Percentiles rank a stretch among this genome's conserved stretches.
Conservation (phyloP, 2,329 filamentous ascomycete genomes). For the Orbilia javanica region DNA sequence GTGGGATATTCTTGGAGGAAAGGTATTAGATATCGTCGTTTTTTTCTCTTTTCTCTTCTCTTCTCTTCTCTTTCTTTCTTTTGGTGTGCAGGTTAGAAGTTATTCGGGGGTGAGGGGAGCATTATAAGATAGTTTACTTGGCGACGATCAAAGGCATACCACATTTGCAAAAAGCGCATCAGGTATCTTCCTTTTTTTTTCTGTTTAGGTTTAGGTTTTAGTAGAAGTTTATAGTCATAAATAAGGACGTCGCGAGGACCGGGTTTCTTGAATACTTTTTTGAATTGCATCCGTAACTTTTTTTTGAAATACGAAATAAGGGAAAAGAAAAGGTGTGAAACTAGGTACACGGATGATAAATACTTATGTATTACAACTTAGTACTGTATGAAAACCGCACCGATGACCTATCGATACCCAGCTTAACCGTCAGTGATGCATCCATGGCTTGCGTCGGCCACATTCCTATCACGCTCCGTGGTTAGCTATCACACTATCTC, state of each 20-base stretch:
- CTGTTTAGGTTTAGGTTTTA: background rate
- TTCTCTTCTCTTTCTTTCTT: background rate
- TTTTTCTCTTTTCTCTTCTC: background rate
- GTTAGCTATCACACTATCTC: background rate
- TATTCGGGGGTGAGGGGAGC: too few species aligned
- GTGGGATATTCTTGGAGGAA: background rate
- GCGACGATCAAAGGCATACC: background rate
- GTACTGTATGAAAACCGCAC: background rate
- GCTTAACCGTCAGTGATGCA: slow-evolving; percentile 71
- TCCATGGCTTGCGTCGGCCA: slow-evolving; percentile 72
- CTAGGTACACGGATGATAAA: background rate
- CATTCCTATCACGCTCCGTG: slow-evolving; percentile 64
- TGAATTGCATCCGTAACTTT: background rate
- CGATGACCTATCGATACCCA: background rate
- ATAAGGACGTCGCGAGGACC: background rate
- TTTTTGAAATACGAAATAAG: background rate
- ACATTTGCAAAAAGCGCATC: background rate
- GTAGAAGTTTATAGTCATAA: slow-evolving; percentile 1
- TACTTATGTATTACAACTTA: slow-evolving; percentile 8
- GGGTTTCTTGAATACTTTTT: too few species aligned
- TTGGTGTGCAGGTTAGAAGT: background rate
- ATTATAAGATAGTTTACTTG: background rate
- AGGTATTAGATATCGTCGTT: background rate
- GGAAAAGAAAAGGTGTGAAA: background rate
- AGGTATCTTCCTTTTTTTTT: background rate